Evolutionary conservation across 2,329 filamentous ascomycete genomes (phyloP), one percentile per base, ranked within the genome.

Genomic region (Scedosporium aurantiacum): DNA sequence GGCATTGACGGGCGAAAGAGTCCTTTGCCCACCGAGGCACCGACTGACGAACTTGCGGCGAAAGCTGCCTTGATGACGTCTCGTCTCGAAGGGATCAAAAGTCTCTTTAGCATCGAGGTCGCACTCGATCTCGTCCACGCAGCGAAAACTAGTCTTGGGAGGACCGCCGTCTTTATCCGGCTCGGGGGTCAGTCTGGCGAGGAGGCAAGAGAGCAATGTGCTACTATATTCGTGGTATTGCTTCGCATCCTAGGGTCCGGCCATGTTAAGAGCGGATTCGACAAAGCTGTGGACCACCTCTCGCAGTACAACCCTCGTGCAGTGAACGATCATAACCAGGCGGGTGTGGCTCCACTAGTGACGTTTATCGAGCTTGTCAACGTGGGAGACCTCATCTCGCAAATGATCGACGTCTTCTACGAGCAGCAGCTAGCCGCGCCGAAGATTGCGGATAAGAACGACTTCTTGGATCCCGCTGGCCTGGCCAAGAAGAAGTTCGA

Each of bases 361-460:
- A 97, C 90, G 0, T 99, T 99, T 69, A 85, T 99, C 64, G 94
- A 99, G 75, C 83, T 99, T 28, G 94, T 99, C 72, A 99, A 99
- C 70, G 93, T 99, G 0, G 94, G 94, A 63, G 94, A 99, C 72
- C 80, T 99, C 62, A 99, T 99, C 67, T 91, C 95, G 63, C 94
- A 99, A 73, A 99, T 99, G 94, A 85, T 99, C 63, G 94, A 99
- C 71, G 91, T 99, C 40, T 99, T 99, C 71, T 99, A 96, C 74
- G 89, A 96, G 71, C 94, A 97, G 75, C 94, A 99, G 75, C 82
- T 99, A 28, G 85, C 91, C 5, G 83, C 85, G 0, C 84, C 89
- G 14, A 89, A 89, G 68, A 86, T 99, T 60, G 89, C 89, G 1
- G 93, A 97, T 70, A 86, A 89, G 52, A 95, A 96, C 70, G 94